Base-by-base conservation (phyloP, 2,329 filamentous ascomycete species). In the Plectosphaerella cucumerina region DNA sequence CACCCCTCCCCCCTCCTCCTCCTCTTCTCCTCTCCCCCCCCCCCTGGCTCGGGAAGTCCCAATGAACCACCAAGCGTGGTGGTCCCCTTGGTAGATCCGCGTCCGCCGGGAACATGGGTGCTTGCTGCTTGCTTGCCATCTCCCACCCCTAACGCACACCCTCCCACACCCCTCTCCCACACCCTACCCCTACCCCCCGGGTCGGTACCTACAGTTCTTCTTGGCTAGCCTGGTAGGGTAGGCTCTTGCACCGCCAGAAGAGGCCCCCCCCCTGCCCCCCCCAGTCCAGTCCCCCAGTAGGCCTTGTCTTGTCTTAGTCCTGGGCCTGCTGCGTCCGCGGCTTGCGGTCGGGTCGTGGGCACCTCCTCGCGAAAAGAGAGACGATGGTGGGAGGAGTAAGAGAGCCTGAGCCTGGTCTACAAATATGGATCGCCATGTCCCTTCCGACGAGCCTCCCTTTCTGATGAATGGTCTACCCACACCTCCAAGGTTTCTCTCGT, bases 61-160 rank as follows among this genome's bases (percentile, higher is more conserved):
- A 26, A 26, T 26, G 23, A 26, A 26, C 23, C 23, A 26, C 23
- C 23, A 26, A 26, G 23, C 23, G 23, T 26, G 5, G 23, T 37
- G 34, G n/a, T 37, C 34, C 44, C 33, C 26, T 47, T 47, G 45
- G 31, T 5, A 26, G 45, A 47, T 47, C 45, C 45, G 33, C 45
- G 45, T 47, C 45, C 45, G 33, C 45, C 45, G 45, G 45, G 45
- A 47, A 47, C 45, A 47, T 47, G 45, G 45, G 44, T 26, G 31
- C n/a, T 35, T n/a, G n/a, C n/a, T n/a, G n/a, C n/a, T n/a, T n/a
- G n/a, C n/a, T n/a, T n/a, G n/a, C n/a, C n/a, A n/a, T 46, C 44
- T 14, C 45, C 20, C 26, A 20, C 45, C 34, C n/a, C 44, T 34
- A 22, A 18, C 44, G 20, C 17, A 18, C 44, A 34, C 12, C 34